phyloP scores from a whole-genome alignment of 768 basidiomycete species.

The Chlorophyllum brunneum region DNA sequence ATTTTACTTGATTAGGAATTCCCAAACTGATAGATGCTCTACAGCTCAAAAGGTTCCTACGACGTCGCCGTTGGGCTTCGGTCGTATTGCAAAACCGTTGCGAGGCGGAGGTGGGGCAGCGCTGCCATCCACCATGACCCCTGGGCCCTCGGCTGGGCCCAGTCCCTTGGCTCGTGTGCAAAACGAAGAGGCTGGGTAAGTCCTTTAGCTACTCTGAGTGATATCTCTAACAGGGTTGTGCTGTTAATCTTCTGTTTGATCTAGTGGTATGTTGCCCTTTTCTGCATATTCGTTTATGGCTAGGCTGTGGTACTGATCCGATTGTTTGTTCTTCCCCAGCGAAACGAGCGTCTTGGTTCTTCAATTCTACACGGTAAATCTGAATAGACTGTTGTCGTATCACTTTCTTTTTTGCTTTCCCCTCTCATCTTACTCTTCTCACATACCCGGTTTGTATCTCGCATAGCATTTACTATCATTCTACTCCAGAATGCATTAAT shows the following conservation, averaged over 20 bases:
- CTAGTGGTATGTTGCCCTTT: slow-evolving; percentile 23
- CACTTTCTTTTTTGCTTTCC: slow-evolving; percentile 12
- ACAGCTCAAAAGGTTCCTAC: slow-evolving; percentile 75
- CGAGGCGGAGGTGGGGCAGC: slow-evolving; percentile 84
- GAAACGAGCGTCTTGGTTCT: slow-evolving; percentile 93
- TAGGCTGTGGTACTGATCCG: slow-evolving; percentile 18
- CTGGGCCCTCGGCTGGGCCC: slow-evolving; percentile 40
- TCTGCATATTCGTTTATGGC: slow-evolving; percentile 16
- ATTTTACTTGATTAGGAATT: background rate
- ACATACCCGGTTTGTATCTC: slow-evolving; percentile 25
- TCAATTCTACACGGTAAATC: slow-evolving; percentile 67
- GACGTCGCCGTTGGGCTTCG: slow-evolving; percentile 76
- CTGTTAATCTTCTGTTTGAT: slow-evolving; percentile 14
- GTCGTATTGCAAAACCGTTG: slow-evolving; percentile 94
- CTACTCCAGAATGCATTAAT: slow-evolving; percentile 10
- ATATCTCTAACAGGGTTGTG: slow-evolving; percentile 12
- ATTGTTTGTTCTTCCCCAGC: slow-evolving; percentile 39
- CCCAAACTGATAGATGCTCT: slow-evolving; percentile 7
- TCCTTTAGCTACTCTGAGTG: slow-evolving; percentile 20
- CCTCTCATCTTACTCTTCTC: slow-evolving; percentile 14
- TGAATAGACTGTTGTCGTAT: background rate
- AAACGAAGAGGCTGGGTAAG: slow-evolving; percentile 75
- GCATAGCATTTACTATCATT: slow-evolving; percentile 18
- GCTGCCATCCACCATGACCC: slow-evolving; percentile 30
- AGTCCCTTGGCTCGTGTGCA: slow-evolving; percentile 73